A percentile compares a stretch with the other conserved stretches of the same genome.
These are phyloP conservation scores for Vaccinium corymbosum DNA, from an alignment of 148 eudicot genomes.

Conservation along the genomic window DNA sequence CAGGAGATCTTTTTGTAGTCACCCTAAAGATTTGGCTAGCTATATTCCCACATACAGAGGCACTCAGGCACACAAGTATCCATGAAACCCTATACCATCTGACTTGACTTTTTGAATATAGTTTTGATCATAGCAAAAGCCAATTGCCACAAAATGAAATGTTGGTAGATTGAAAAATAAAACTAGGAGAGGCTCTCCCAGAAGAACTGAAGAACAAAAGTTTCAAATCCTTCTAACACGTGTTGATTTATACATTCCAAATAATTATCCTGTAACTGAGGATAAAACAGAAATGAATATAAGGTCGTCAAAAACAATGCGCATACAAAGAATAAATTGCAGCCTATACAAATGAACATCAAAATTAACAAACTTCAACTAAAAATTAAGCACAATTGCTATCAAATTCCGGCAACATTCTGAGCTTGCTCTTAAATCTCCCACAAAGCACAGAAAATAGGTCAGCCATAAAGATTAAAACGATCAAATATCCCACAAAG, in stretches of 20 bases:
- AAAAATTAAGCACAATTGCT: not conserved
- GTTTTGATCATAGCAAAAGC: not conserved
- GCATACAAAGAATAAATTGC: not conserved
- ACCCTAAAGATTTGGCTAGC: not conserved
- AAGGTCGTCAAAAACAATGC: not conserved
- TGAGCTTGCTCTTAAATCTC: not conserved
- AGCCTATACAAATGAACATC: not conserved
- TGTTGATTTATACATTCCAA: not conserved
- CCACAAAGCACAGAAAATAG: not conserved
- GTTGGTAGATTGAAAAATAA: not conserved
- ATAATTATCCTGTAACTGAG: not conserved
- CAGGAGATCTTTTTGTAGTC: not conserved
- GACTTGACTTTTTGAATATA: not conserved
- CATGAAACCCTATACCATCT: not conserved
- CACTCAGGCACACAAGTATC: not conserved
- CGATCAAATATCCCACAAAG: not conserved
- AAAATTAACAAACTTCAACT: not conserved
- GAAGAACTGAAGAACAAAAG: not conserved
- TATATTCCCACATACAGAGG: not conserved
- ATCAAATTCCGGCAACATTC: not conserved
- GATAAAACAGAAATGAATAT: not conserved
- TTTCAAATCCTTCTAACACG: not conserved
- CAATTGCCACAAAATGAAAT: not conserved
- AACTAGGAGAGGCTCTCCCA: not conserved
- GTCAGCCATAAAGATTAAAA: not conserved